Base-by-base conservation (phyloP, 2,329 filamentous ascomycete genomes). In the Apiospora malaysiana region DNA sequence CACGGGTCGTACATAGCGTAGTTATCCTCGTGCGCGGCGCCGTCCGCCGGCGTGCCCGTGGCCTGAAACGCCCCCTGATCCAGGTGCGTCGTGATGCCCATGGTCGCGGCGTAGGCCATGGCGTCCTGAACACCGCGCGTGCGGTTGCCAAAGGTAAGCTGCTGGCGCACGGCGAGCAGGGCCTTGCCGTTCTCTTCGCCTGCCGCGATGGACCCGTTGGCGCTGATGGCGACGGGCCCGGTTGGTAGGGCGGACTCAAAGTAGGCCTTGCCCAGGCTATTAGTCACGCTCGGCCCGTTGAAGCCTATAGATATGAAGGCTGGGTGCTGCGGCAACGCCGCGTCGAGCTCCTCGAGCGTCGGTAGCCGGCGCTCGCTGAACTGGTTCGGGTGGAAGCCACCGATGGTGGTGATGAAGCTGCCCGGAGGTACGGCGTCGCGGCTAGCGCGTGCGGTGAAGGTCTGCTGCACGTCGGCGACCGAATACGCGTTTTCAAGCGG, bases 61-160 rank as follows among this genome's bases (percentile, higher is more conserved):
- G 76, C 75, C 1, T 72, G 71, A 51, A 79, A 78, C 2, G 72
- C 77, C 14, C 77, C 77, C 65, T 79, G 77, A 68, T 79, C 77
- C 2, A 79, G 72, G 71, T 78, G 77, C 3, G 77, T 78, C 0
- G 77, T 79, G 12, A 78, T 73, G 16, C 77, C 77, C n/a, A 79
- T 18, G 1, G 74, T 72, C 3, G 71, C 74, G 2, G 77, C 77
- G 68, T 79, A 78, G 2, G 70, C 70, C 77, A 79, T 79, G 21
- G 77, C 77, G 56, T 76, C 75, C 25, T 47, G 71, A 1, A 75
- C 75, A 27, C 75, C 74, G 37, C 76, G 75, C 68, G 74, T 74
- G 25, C 76, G 73, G 32, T 76, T 75, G 14, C 70, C 73, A 14
- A 74, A 74, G 16, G 74, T 75, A 37, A 76, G 70, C 18, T 70